Conservation (phyloP, 768 basidiomycete species). For the Omphalotus guepiniiformis region DNA sequence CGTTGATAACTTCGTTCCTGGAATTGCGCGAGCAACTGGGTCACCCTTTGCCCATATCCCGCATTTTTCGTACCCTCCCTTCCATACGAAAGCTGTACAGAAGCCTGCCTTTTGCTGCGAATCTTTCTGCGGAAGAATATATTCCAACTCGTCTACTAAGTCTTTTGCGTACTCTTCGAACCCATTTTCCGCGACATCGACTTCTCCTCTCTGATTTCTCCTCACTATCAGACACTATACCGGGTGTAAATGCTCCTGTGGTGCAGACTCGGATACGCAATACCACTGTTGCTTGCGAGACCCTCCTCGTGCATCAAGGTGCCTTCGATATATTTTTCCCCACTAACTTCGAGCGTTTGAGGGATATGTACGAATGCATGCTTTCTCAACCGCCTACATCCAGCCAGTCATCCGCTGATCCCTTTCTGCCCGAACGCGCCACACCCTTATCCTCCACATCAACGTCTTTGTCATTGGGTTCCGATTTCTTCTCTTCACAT, state of each 20-base stretch:
- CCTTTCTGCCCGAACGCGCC: conserved; percentile 31
- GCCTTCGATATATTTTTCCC: conserved; percentile 99
- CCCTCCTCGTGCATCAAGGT: conserved; percentile 88
- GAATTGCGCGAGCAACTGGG: conserved; percentile 56
- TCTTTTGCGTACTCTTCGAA: conserved; percentile 78
- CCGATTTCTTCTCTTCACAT: conserved; percentile 71
- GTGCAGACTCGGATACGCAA: conserved; percentile 91
- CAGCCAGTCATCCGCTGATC: conserved; percentile 20
- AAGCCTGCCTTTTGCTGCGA: conserved; percentile 83
- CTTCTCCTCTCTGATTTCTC: conserved; percentile 93
- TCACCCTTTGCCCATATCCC: conserved; percentile 55
- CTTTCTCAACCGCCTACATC: conserved; percentile 52
- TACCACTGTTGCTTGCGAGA: conserved; percentile 83
- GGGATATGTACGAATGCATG: conserved; percentile 87
- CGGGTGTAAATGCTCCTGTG: conserved; percentile 78
- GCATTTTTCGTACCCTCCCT: conserved; percentile 49
- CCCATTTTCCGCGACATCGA: conserved; percentile 88
- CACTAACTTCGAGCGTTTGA: conserved; percentile 77
- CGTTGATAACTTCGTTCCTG: conserved; percentile 77
- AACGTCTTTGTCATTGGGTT: conserved; percentile 48
- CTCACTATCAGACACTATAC: conserved; percentile 79
- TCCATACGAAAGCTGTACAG: conserved; percentile 61
- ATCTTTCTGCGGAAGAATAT: conserved; percentile 84
- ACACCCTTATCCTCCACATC: conserved; percentile 51
- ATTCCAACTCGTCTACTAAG: conserved; percentile 87